These are phyloP conservation scores for Pichia cephalocereana DNA, from an alignment of 805 yeast genomes.

Conservation along the genomic window DNA sequence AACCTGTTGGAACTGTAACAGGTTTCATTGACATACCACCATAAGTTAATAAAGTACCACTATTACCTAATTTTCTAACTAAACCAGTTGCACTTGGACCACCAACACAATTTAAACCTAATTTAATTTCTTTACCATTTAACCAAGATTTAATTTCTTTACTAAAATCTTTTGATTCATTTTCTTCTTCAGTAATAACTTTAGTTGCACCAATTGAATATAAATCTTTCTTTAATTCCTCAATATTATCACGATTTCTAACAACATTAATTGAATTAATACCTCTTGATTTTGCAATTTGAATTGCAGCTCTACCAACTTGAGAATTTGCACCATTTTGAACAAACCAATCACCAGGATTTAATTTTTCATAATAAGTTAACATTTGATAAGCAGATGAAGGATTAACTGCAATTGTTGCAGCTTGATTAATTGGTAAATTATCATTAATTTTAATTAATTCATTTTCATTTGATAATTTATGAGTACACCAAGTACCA, in stretches of 20 bases:
- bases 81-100: conserved; percentile 77
- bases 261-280: conserved; percentile 79
- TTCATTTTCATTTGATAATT: conserved; percentile 41
- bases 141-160: conserved; percentile 48
- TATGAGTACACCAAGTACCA: conserved; percentile 93
- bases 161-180: conserved; percentile 57
- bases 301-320: conserved; percentile 87
- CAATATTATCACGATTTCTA: conserved; percentile 74
- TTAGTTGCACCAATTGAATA: conserved; percentile 69
- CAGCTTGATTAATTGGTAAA: conserved; percentile 54
- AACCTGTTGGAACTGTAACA: conserved; percentile 79
- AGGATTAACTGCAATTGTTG: conserved; percentile 89
- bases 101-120: conserved; percentile 90
- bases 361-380: conserved; percentile 51
- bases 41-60: conserved; percentile 79
- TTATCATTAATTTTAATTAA: conserved; percentile 53
- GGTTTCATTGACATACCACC: conserved; percentile 99
- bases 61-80: conserved; percentile 68
- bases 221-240: conserved; percentile 46
- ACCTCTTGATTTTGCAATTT: conserved; percentile 71
- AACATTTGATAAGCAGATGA: conserved; percentile 87
- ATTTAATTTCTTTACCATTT: conserved; percentile 44
- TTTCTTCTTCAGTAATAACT: conserved; percentile 85
- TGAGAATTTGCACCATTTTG: conserved; percentile 97
- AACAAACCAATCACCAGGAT: conserved; percentile 79